Conservation (phyloP, 2,329 filamentous ascomycete species). For the Calycina herbarum region DNA sequence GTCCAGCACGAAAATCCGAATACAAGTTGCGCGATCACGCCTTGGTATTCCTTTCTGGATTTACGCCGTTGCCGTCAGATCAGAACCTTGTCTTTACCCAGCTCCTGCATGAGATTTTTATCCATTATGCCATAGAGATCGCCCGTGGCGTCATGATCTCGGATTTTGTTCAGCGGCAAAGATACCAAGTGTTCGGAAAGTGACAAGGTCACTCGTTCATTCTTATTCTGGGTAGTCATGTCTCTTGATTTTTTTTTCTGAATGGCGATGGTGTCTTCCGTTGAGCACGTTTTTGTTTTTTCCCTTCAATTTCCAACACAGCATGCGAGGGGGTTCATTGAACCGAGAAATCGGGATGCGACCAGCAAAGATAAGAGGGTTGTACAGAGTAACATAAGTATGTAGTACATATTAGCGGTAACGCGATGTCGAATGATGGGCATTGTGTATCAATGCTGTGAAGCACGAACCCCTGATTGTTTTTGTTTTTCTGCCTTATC, state of each 20-base stretch:
- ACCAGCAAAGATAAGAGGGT: conserved; percentile 1
- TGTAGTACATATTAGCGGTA: conserved; percentile 5
- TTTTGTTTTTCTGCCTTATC: not conserved
- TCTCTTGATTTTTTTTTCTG: not conserved
- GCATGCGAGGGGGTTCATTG: not conserved
- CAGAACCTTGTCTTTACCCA: not conserved
- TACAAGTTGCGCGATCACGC: not conserved
- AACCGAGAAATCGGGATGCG: not conserved
- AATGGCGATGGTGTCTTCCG: not conserved
- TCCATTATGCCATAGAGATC: conserved; percentile 1
- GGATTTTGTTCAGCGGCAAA: not conserved
- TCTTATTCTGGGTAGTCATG: not conserved
- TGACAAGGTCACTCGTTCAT: not conserved
- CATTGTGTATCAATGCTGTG: not conserved
- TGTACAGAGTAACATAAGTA: not conserved
- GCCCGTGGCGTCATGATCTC: not conserved
- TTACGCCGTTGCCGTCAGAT: not conserved
- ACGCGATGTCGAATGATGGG: not conserved
- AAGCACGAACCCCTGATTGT: not conserved
- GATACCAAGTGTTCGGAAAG: not conserved
- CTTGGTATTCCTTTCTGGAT: not conserved
- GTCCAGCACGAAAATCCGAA: not conserved
- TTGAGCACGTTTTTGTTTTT: not conserved
- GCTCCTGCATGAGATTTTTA: not conserved
- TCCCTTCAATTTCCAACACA: not conserved